Percentiles rank a stretch among this genome's conserved stretches.
These are phyloP conservation scores for Diaporthe eres DNA, from an alignment of 2,329 filamentous ascomycete genomes.

Conservation along the genomic window DNA sequence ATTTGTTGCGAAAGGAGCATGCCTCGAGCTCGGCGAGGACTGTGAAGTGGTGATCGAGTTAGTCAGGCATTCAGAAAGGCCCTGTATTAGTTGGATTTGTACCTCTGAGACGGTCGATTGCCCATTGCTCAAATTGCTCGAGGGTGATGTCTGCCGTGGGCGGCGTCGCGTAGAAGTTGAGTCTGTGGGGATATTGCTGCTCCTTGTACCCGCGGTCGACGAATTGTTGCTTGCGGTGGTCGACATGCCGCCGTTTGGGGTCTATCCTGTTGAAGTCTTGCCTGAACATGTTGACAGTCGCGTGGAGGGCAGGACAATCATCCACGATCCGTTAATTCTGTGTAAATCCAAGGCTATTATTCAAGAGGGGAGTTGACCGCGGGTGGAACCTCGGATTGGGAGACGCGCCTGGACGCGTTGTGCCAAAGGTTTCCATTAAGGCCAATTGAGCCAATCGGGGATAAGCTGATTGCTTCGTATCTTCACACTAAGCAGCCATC, in stretches of 20 bases:
- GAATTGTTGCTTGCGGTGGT: slow-evolving; percentile 90
- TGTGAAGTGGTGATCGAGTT: slow-evolving; percentile 51
- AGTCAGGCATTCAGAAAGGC: slow-evolving; percentile 34
- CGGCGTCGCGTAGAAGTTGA: slow-evolving; percentile 92
- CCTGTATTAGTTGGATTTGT: slow-evolving; percentile 45
- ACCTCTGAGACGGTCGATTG: slow-evolving; percentile 91
- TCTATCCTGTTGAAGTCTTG: slow-evolving; percentile 68
- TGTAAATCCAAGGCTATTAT: neutral
- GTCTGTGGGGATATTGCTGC: slow-evolving; percentile 83
- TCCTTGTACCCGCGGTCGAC: slow-evolving; percentile 82
- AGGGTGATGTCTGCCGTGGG: slow-evolving; percentile 95
- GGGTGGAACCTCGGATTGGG: slow-evolving; percentile 38
- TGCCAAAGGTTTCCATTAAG: slow-evolving; percentile 42
- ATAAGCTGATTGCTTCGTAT: slow-evolving; percentile 18
- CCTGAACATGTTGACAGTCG: slow-evolving; percentile 58
- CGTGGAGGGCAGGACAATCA: neutral
- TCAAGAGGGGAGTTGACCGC: slow-evolving; percentile 15
- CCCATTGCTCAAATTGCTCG: slow-evolving; percentile 99
- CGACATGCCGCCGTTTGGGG: slow-evolving; percentile 82
- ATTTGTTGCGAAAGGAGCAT: slow-evolving; percentile 94
- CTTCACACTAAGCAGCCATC: neutral
- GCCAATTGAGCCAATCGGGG: slow-evolving; percentile 39
- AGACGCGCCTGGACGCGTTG: slow-evolving; percentile 47
- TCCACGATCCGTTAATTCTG: neutral
- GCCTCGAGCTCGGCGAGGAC: slow-evolving; percentile 92